Base-by-base conservation (phyloP, 2,329 filamentous ascomycete species). In the Chaetomiaceae sp. region DNA sequence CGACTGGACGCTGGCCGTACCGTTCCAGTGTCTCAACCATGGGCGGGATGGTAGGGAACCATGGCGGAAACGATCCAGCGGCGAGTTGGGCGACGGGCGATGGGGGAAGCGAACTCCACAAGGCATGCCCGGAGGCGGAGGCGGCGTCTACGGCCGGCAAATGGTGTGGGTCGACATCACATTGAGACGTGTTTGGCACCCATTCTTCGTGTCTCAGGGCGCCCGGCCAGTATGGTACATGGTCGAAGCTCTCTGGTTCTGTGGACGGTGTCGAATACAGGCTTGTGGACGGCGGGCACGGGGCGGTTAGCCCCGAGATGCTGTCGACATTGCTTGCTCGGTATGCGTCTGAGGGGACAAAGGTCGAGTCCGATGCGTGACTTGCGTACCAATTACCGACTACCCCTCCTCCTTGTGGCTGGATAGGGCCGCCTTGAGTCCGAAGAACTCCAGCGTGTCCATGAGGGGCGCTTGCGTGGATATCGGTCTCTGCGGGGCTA, bases 401-500 rank as follows among this genome's bases (percentile, higher is more conserved):
- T 7, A n/a, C n/a, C n/a, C 3, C 17, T 8, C n/a, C 20, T 17
- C 43, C 19, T 12, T 37, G 43, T 37, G 31, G 21, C n/a, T 30
- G 10, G 16, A 19, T 20, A 19, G 21, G 19, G 33, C 14, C n/a
- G 14, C 10, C 3, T 3, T 27, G 39, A 5, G 21, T 19, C 4
- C 14, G 41, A 34, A n/a, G n/a, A 16, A n/a, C 27, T 16, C 17
- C 10, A 10, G 30, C n/a, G n/a, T n/a, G 30, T 12, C 10, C 8
- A 33, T 12, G 30, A 33, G 7, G 25, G 25, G 25, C 25, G 25
- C 21, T 27, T 16, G 8, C n/a, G 14, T 43, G n/a, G n/a, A n/a
- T n/a, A n/a, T n/a, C n/a, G n/a, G n/a, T 48, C 48, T 49, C 46
- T 34, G 44, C 12, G 23, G 37, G 33, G 5, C 48, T 42, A 23